Evolutionary conservation across 257 asterid genomes (phyloP).

Genomic region (Capsicum baccatum): DNA sequence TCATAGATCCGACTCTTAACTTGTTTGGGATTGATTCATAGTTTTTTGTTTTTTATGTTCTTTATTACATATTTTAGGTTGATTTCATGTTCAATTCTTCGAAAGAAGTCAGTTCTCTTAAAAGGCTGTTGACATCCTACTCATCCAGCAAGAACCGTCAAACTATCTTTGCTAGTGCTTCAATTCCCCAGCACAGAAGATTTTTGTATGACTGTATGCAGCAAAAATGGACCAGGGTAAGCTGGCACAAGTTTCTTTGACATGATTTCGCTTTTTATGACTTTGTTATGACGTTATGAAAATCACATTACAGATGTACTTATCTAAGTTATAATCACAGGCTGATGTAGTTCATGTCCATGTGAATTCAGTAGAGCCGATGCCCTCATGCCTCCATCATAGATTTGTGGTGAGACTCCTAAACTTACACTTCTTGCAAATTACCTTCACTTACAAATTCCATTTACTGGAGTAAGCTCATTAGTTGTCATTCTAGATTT

Average conservation of each 20-base stretch:
- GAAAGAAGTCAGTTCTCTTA: constrained; percentile 75
- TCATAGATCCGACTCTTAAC: background rate
- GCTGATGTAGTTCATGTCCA: constrained; percentile 78
- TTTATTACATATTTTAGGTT: constrained; percentile 54
- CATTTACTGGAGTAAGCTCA: constrained; percentile 26
- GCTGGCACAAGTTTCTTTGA: constrained; percentile 27
- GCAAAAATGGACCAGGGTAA: constrained; percentile 96
- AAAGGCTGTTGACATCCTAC: constrained; percentile 79
- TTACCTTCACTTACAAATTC: constrained; percentile 19
- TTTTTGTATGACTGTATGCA: constrained; percentile 81
- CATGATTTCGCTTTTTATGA: constrained; percentile 14
- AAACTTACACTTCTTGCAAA: background rate
- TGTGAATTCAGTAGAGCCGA: constrained; percentile 75
- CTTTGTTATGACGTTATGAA: background rate
- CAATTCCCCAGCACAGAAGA: constrained; percentile 89
- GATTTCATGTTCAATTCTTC: constrained; percentile 93
- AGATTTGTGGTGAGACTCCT: constrained; percentile 75
- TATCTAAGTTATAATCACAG: constrained; percentile 50
- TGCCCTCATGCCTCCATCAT: constrained; percentile 89
- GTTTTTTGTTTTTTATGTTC: background rate
- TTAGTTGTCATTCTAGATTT: background rate
- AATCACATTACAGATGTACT: constrained; percentile 21
- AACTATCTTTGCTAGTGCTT: constrained; percentile 92
- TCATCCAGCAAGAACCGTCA: constrained; percentile 77
- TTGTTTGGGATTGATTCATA: background rate